Percentiles rank a stretch among this genome's conserved stretches.
Evolutionary conservation across 192 early-diverging fungal genomes (phyloP).

Genomic region (Coemansia sp.): DNA sequence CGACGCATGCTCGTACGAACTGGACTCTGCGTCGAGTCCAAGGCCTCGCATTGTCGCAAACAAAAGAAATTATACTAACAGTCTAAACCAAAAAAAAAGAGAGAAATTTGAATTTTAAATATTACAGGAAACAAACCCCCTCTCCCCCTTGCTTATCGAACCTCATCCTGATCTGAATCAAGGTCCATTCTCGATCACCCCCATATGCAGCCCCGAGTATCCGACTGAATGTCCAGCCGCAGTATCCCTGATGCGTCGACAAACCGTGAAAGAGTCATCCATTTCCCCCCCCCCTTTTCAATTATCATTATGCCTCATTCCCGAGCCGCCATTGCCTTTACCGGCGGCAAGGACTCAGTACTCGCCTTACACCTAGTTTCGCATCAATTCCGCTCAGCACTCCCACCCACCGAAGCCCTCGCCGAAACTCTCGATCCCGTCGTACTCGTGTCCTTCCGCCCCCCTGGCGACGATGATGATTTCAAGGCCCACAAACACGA

Average conservation of each 20-base stretch:
- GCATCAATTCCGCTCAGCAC: constrained; percentile 15
- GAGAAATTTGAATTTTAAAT: background rate
- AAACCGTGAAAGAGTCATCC: no score
- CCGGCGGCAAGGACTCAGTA: constrained; percentile 65
- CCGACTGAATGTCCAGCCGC: background rate
- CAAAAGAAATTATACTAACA: background rate
- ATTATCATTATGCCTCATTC: background rate
- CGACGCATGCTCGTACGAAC: constrained; percentile 10
- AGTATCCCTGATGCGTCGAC: no score
- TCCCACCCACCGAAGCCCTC: background rate
- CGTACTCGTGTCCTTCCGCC: constrained; percentile 55
- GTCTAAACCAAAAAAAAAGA: background rate
- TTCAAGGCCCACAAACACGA: constrained; percentile 59
- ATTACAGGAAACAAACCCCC: no score
- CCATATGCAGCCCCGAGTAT: background rate
- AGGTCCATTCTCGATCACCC: no score
- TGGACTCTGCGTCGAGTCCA: background rate
- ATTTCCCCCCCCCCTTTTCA: no score
- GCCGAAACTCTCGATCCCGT: constrained; percentile 20
- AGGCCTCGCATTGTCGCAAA: constrained; percentile 9
- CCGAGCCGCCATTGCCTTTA: constrained; percentile 57
- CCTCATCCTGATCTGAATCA: no score
- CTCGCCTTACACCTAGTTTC: constrained; percentile 51
- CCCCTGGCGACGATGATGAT: constrained; percentile 34
- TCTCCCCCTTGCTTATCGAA: no score